Conservation (phyloP, 305 asterid genomes). For the Solanum hybrid region DNA sequence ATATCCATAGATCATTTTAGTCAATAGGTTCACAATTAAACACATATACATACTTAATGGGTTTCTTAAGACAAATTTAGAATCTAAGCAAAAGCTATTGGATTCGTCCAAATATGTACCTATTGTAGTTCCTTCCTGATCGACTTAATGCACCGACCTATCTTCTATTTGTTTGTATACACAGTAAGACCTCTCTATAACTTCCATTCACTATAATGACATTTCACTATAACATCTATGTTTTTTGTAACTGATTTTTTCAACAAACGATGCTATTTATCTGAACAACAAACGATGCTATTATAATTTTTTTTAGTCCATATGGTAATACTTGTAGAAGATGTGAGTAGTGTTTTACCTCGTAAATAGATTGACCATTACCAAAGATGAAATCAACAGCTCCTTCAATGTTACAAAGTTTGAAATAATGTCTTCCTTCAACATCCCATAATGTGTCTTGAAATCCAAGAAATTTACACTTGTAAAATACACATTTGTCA, state of each 20-base stretch:
- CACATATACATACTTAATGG: not conserved
- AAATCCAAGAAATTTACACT: conserved; percentile 38
- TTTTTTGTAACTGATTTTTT: not conserved
- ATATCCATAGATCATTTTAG: too few species aligned
- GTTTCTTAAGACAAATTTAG: not conserved
- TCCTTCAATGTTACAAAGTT: conserved; percentile 37
- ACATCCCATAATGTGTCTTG: conserved; percentile 71
- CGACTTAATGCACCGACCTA: not conserved
- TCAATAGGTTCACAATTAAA: too few species aligned
- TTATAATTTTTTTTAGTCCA: too few species aligned
- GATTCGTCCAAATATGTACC: not conserved
- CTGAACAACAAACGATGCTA: not conserved
- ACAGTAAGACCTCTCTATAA: too few species aligned
- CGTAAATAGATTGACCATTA: conserved; percentile 46
- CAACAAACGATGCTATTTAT: not conserved
- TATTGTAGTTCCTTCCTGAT: not conserved
- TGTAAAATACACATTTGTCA: conserved; percentile 31
- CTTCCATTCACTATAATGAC: too few species aligned
- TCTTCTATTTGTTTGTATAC: not conserved
- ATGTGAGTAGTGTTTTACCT: conserved; percentile 22
- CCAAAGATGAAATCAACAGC: conserved; percentile 68
- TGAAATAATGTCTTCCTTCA: conserved; percentile 49
- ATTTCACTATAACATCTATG: not conserved
- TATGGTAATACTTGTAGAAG: too few species aligned
- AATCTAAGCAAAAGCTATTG: not conserved